phyloP scores from a whole-genome alignment of 2,329 filamentous ascomycete species.

The Boeremia exigua region DNA sequence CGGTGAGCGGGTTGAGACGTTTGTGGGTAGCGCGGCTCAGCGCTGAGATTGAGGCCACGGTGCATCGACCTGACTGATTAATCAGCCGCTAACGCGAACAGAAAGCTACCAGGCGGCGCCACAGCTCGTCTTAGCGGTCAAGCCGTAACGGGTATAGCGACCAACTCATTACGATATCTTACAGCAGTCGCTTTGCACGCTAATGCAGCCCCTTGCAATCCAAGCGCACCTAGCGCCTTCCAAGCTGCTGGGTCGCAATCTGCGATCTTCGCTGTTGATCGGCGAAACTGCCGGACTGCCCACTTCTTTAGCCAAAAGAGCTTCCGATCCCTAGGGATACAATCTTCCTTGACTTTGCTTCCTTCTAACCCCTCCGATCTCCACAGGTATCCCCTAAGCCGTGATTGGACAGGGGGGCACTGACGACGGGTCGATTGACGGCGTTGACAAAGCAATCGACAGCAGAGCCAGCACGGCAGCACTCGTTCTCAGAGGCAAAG shows the following conservation, averaged over 20 bases:
- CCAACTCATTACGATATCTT: not conserved
- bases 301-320: too few relatives aligned
- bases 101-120: too few relatives aligned
- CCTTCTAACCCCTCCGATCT: not conserved
- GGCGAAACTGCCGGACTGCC: too few relatives aligned
- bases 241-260: not conserved
- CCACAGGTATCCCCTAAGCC: not conserved
- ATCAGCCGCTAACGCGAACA: too few relatives aligned
- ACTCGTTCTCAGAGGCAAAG: not conserved
- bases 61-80: not conserved
- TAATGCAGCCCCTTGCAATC: not conserved
- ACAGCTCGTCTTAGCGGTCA: too few relatives aligned
- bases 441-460: not conserved
- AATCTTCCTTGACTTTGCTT: not conserved
- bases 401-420: not conserved
- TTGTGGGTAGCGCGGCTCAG: not conserved
- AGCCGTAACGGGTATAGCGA: not conserved
- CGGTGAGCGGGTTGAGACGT: not conserved
- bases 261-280: not conserved
- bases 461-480: not conserved
- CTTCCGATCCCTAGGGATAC: not conserved
- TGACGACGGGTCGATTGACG: not conserved
- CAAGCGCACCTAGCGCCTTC: not conserved
- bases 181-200: not conserved
- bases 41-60: not conserved